Conservation (phyloP, 208 protist genomes). For the Porcisia hertigi region DNA sequence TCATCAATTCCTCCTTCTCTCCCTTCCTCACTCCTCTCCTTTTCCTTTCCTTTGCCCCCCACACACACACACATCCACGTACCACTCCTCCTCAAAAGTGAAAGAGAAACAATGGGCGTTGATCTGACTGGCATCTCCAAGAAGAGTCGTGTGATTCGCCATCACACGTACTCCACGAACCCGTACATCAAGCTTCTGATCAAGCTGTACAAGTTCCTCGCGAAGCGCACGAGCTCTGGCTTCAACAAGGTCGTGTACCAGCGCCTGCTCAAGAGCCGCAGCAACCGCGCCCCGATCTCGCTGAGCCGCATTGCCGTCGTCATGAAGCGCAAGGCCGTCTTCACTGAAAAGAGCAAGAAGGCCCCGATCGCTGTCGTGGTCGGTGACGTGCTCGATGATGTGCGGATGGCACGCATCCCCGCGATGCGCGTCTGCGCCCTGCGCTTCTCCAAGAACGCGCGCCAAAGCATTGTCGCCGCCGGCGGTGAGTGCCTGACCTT, state of each 20-base stretch:
- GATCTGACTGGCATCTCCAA: constrained; percentile 91
- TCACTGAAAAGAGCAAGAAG: constrained; percentile 78
- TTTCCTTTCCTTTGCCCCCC: no score
- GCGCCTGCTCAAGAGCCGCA: constrained; percentile 96
- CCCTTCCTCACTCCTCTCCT: neutral
- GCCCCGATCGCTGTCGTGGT: constrained; percentile 97
- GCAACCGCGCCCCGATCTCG: constrained; percentile 97
- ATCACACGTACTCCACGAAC: constrained; percentile 95
- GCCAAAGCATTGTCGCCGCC: constrained; percentile 97
- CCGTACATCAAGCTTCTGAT: constrained; percentile 98
- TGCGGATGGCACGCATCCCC: constrained; percentile 95
- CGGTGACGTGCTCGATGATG: constrained; percentile 99
- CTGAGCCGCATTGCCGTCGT: constrained; percentile 95
- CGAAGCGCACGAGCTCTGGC: constrained; percentile 96
- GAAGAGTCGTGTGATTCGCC: constrained; percentile 92
- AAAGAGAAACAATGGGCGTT: constrained; percentile 47
- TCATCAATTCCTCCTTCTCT: neutral
- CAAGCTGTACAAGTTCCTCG: constrained; percentile 99
- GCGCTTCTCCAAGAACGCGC: constrained; percentile 98
- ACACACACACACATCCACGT: neutral
- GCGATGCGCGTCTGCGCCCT: constrained; percentile 98
- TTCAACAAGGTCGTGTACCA: constrained; percentile 99
- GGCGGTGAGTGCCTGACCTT: constrained; percentile 99
- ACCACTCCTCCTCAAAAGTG: neutral
- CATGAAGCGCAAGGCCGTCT: constrained; percentile 91